Base-by-base conservation (phyloP, 1,139 yeast species). In the Magnusiomyces tetraspermus region DNA sequence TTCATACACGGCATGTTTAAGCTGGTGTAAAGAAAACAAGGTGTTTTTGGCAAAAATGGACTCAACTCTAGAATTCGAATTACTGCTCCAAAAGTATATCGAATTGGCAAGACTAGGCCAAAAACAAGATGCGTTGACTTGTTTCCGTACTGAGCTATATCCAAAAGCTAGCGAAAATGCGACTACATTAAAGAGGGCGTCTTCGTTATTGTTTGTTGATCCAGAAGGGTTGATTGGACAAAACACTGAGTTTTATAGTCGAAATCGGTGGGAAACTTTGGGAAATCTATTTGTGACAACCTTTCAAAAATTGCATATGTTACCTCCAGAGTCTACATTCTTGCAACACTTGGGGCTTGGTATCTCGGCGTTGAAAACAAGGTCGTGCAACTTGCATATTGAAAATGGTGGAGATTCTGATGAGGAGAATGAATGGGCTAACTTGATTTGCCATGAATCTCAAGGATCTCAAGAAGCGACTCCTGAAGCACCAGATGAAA, bases 21-120 rank as follows among this genome's bases (percentile, higher is more conserved):
- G 75, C 2, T 89, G 96, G 96, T 86, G 89, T 61, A 75, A 75
- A 45, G 95, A 85, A 48, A 86, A 87, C 66, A 77, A 77, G 60
- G 71, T 75, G 42, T 75, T 75, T 47, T 70, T 89, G 58, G 78
- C 78, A 63, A 77, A 78, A 57, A 69, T 70, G 2, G 55, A 56
- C 31, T 75, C 78, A 46, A 74, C 76, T 53, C 68, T 88, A 47
- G 94, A 85, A 61, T 88, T 87, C 66, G 90, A 86, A 63, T 78
- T 90, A 31, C 76, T 86, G 58, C 78, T 85, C 58, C 95, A 90
- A 66, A 79, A 81, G 54, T 86, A 80, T 61, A 76, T 86, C 46
- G 87, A 86, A 51, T 70, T 78, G 40, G 76, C 84, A 8, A 81
- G 83, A 52, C 59, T 62, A 1, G 77, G 78, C 1, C 71, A 79